These are phyloP conservation scores for Fulvia fulva DNA, from an alignment of 2,329 filamentous ascomycete genomes.

Conservation along the genomic window DNA sequence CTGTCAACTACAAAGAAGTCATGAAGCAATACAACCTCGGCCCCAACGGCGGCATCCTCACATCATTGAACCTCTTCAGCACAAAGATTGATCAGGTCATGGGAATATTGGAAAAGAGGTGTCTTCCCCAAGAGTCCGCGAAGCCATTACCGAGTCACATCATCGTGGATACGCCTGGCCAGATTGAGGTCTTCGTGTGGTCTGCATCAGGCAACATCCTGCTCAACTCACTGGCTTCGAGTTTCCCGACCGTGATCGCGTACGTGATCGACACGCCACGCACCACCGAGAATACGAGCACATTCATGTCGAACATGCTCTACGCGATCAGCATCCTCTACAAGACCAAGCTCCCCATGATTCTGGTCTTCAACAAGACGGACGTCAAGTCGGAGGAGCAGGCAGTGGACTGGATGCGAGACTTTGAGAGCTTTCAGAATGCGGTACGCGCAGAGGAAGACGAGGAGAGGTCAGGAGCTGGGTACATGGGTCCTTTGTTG, in stretches of 20 bases:
- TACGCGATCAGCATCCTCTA: conserved; percentile 98
- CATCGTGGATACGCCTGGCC: conserved; percentile 89
- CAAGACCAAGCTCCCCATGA: conserved; percentile 98
- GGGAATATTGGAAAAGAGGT: conserved; percentile 79
- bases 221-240: conserved; percentile 85
- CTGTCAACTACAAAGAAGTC: conserved; percentile 98
- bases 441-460: conserved; percentile 79
- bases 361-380: conserved; percentile 98
- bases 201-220: conserved; percentile 92
- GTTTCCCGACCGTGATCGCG: conserved; percentile 93
- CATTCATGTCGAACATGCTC: conserved; percentile 99
- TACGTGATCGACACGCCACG: conserved; percentile 97
- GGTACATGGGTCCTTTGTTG: conserved; percentile 92
- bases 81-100: conserved; percentile 98
- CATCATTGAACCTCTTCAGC: conserved; percentile 89
- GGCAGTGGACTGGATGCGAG: conserved; percentile 98
- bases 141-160: conserved; percentile 71
- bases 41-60: conserved; percentile 94
- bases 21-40: conserved; percentile 99
- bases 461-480: conserved; percentile 68
- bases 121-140: conserved; percentile 31
- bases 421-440: conserved; percentile 92
- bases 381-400: conserved; percentile 88
- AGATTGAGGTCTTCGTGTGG: conserved; percentile 99
- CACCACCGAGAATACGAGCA: conserved; percentile 86